phyloP scores from a whole-genome alignment of 2,329 filamentous ascomycete species.

The Ceratocystiopsis brevicomis region DNA sequence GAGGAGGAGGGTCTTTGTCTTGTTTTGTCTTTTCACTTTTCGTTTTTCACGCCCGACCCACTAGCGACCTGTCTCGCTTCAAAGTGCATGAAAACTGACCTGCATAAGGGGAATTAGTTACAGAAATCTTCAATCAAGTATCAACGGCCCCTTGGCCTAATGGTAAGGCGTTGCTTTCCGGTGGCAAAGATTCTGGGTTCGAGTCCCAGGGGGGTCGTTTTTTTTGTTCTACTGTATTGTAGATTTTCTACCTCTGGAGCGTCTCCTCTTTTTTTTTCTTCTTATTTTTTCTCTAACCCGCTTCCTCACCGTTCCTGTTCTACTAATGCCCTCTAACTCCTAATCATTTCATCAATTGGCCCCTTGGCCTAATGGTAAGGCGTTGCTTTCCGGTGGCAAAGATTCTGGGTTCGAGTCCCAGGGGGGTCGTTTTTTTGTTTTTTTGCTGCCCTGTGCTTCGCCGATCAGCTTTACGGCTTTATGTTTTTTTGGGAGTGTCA shows the following conservation, averaged over 20 bases:
- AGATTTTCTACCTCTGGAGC: neutral
- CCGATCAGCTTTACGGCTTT: neutral
- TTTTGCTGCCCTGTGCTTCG: too few relatives aligned
- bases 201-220: constrained; percentile 10
- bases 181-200: constrained; percentile 12
- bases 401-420: constrained; percentile 12
- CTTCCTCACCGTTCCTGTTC: too few relatives aligned
- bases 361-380: constrained; percentile 11
- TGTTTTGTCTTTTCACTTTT: too few relatives aligned
- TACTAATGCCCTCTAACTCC: too few relatives aligned
- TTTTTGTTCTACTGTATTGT: constrained; percentile 17
- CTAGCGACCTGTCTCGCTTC: too few relatives aligned
- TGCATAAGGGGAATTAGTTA: neutral
- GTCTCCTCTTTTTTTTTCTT: neutral
- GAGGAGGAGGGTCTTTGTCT: too few relatives aligned
- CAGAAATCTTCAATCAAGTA: neutral
- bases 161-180: constrained; percentile 11
- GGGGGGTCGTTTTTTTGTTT: constrained; percentile 6
- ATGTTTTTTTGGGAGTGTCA: neutral
- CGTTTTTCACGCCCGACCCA: too few relatives aligned
- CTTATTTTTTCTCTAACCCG: neutral
- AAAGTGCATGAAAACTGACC: neutral
- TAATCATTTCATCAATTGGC: constrained; percentile 1
- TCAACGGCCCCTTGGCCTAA: constrained; percentile 10
- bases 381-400: constrained; percentile 11